Percentiles rank a stretch among this genome's conserved stretches.
Evolutionary conservation across 495 filamentous ascomycete genomes (phyloP).

Genomic region (Aspergillus asperescens): DNA sequence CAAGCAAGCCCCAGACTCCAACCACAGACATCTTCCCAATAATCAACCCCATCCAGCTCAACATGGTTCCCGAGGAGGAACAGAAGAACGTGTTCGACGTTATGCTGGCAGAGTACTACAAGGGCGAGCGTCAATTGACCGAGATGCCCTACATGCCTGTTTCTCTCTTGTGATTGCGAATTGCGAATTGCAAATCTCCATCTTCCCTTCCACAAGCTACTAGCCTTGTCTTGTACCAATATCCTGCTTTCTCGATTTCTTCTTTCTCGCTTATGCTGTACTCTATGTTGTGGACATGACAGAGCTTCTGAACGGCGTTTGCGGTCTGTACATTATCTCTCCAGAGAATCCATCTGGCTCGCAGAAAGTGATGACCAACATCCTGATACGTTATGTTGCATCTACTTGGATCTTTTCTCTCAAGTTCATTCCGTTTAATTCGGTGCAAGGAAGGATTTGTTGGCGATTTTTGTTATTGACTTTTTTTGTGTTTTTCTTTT

Average conservation of each 20-base stretch:
- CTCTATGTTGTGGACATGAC: neutral
- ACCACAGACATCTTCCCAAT: neutral
- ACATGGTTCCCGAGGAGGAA: neutral
- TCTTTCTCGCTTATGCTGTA: neutral
- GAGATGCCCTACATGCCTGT: neutral
- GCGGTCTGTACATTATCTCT: neutral
- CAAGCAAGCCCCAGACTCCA: neutral
- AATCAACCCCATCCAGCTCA: neutral
- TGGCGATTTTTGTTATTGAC: neutral
- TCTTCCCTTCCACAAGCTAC: neutral
- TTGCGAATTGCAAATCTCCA: neutral
- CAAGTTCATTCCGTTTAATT: no score
- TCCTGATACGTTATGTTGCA: no score
- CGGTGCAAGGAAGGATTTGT: no score
- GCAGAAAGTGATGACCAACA: no score
- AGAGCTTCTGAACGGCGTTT: neutral
- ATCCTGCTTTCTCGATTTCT: neutral
- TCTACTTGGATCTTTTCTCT: neutral
- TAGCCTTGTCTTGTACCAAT: neutral
- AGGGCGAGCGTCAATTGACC: neutral
- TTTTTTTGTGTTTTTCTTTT: neutral
- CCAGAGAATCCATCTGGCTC: neutral
- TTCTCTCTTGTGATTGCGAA: neutral
- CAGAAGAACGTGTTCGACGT: neutral
- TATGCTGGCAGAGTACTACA: neutral